phyloP scores from a whole-genome alignment of 306 rosid genomes.

The Betula pendula region DNA sequence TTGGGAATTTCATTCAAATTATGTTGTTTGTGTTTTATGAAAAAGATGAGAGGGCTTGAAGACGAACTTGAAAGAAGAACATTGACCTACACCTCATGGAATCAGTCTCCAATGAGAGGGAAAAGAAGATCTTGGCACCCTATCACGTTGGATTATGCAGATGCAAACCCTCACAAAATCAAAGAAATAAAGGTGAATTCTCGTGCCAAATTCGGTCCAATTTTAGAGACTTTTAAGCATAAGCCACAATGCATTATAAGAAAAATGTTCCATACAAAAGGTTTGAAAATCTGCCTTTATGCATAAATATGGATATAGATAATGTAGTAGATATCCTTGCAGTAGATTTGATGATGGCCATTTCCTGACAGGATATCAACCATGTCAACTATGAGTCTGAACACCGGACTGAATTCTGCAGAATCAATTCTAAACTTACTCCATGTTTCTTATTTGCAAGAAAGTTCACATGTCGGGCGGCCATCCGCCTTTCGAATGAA shows the following conservation, averaged over 20 bases:
- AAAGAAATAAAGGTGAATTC: slow-evolving; percentile 32
- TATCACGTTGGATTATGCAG: slow-evolving; percentile 22
- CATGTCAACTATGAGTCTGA: slow-evolving; percentile 26
- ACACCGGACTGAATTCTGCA: slow-evolving; percentile 25
- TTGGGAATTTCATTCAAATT: background rate
- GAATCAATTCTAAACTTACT: background rate
- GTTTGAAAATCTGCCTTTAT: background rate
- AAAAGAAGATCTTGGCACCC: slow-evolving; percentile 41
- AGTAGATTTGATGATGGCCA: background rate
- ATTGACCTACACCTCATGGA: slow-evolving; percentile 37
- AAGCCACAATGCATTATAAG: background rate
- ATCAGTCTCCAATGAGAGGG: slow-evolving; percentile 16
- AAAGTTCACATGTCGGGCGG: slow-evolving; percentile 32
- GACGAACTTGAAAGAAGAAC: slow-evolving; percentile 33
- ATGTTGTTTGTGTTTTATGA: slow-evolving; percentile 2
- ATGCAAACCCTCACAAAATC: slow-evolving; percentile 21
- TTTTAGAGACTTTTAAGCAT: background rate
- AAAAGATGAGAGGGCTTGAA: slow-evolving; percentile 30
- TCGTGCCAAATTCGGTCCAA: slow-evolving; percentile 5
- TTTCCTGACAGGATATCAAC: slow-evolving; percentile 31
- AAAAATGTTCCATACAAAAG: background rate
- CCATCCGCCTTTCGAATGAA: slow-evolving; percentile 13
- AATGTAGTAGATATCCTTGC: background rate
- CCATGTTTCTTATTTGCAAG: slow-evolving; percentile 41
- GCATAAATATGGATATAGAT: background rate